These are phyloP conservation scores for Candida vaughaniae DNA, from an alignment of 805 yeast species.

Conservation along the genomic window DNA sequence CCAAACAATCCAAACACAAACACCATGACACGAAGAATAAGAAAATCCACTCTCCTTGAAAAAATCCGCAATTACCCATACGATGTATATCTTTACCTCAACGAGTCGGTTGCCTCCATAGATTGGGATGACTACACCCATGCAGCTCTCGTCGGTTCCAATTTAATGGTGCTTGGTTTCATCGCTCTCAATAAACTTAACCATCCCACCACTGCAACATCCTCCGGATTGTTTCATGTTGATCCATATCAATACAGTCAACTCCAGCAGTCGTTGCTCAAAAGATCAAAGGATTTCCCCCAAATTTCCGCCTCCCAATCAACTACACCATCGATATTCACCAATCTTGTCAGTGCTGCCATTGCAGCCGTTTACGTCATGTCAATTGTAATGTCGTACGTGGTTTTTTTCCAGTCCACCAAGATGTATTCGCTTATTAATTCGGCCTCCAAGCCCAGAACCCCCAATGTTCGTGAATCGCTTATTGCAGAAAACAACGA, in stretches of 20 bases:
- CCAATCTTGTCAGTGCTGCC: conserved; percentile 3
- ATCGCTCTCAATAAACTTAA: conserved; percentile 21
- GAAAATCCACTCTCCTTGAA: conserved; percentile 13
- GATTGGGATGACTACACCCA: conserved; percentile 42
- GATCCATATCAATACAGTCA: conserved; percentile 34
- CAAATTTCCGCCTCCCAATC: not conserved
- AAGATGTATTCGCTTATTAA: conserved; percentile 34
- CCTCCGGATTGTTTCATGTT: conserved; percentile 33
- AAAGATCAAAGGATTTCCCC: conserved; percentile 3
- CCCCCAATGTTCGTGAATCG: conserved; percentile 20
- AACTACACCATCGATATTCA: not conserved
- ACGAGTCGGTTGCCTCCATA: conserved; percentile 36
- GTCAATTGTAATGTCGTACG: conserved; percentile 18
- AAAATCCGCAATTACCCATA: conserved; percentile 35
- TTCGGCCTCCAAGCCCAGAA: conserved; percentile 24
- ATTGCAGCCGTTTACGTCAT: conserved; percentile 9
- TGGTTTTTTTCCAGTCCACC: conserved; percentile 13
- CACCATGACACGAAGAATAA: conserved; percentile 12
- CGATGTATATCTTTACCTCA: conserved; percentile 33
- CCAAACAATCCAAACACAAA: not conserved
- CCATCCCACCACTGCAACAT: conserved; percentile 24
- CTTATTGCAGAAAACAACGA: conserved; percentile 3
- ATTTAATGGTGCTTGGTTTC: conserved; percentile 8
- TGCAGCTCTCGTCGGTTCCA: conserved; percentile 29
- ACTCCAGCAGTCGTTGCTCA: conserved; percentile 17